Evolutionary conservation across 495 filamentous ascomycete genomes (phyloP).

Genomic region (Penicillium alfredii): DNA sequence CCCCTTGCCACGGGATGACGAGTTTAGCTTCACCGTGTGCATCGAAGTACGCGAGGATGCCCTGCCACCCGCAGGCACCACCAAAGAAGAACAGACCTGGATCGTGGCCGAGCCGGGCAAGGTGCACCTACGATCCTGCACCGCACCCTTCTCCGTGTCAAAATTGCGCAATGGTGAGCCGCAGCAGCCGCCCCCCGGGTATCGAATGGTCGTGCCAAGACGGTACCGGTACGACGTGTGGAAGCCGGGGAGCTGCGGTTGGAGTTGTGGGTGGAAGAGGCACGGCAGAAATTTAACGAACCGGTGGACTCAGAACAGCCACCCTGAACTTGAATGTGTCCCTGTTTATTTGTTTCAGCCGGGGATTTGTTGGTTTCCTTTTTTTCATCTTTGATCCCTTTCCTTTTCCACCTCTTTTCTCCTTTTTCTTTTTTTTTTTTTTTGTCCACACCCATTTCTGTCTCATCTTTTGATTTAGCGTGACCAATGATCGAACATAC

Average conservation of each 20-base stretch:
- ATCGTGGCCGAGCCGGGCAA: constrained; percentile 49
- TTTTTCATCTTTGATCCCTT: constrained; percentile 17
- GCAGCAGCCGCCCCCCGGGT: constrained; percentile 34
- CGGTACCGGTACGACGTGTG: constrained; percentile 48
- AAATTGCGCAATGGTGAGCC: constrained; percentile 35
- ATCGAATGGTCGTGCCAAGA: constrained; percentile 44
- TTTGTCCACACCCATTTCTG: constrained; percentile 23
- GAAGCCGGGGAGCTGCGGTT: constrained; percentile 49
- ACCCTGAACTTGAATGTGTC: constrained; percentile 23
- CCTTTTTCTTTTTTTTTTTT: constrained; percentile 2
- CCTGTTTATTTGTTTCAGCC: constrained; percentile 12
- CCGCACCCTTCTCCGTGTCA: constrained; percentile 42
- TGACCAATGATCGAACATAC: constrained; percentile 47
- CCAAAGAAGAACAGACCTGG: constrained; percentile 48
- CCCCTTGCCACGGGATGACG: constrained; percentile 57
- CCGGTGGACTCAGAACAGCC: constrained; percentile 41
- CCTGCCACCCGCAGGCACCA: constrained; percentile 65
- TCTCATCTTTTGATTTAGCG: constrained; percentile 46
- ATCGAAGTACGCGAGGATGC: constrained; percentile 75
- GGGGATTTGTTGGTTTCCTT: constrained; percentile 22
- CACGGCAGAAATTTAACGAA: constrained; percentile 50
- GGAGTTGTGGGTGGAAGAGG: constrained; percentile 53
- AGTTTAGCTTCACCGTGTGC: constrained; percentile 79
- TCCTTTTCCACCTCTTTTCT: neutral
- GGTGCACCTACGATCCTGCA: constrained; percentile 41